A percentile compares a stretch with the other conserved stretches of the same genome.
These are phyloP conservation scores for Trametes elegans DNA, from an alignment of 768 basidiomycete species.

Conservation along the genomic window DNA sequence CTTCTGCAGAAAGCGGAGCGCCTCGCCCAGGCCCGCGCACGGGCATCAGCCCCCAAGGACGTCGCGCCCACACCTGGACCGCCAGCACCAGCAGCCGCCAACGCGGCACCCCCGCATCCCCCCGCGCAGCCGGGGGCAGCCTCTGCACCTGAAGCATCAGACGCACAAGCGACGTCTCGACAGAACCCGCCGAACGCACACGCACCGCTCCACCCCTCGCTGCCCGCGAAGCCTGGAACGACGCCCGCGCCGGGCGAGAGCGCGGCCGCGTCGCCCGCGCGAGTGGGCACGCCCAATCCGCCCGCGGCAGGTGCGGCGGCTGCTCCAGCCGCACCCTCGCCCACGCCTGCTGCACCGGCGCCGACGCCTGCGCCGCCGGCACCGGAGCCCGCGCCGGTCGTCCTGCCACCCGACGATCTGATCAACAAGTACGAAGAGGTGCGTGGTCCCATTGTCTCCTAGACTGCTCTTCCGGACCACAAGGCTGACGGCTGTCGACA, in stretches of 20 bases:
- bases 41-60: conserved; percentile 32
- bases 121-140: neutral
- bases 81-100: conserved; percentile 10
- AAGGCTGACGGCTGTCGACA: neutral
- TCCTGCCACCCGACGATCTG: conserved; percentile 44
- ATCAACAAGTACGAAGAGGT: conserved; percentile 66
- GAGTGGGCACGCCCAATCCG: conserved; percentile 25
- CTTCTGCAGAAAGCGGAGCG: conserved; percentile 38
- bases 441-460: conserved; percentile 14
- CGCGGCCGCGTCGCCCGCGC: conserved; percentile 30
- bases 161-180: conserved; percentile 6
- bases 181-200: conserved; percentile 33
- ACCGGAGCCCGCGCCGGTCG: conserved; percentile 17
- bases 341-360: conserved; percentile 23
- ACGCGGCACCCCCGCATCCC: neutral
- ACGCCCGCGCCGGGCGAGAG: conserved; percentile 26
- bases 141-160: conserved; percentile 14
- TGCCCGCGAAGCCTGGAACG: conserved; percentile 68
- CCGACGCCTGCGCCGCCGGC: neutral
- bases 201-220: conserved; percentile 60
- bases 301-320: conserved; percentile 28
- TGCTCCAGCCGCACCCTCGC: conserved; percentile 13
- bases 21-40: conserved; percentile 41
- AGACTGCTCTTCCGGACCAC: neutral
- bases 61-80: conserved; percentile 1